A percentile compares a stretch with the other conserved stretches of the same genome.
These are phyloP conservation scores for Hypoxylon sp. DNA, from an alignment of 2,329 filamentous ascomycete species.

Conservation along the genomic window DNA sequence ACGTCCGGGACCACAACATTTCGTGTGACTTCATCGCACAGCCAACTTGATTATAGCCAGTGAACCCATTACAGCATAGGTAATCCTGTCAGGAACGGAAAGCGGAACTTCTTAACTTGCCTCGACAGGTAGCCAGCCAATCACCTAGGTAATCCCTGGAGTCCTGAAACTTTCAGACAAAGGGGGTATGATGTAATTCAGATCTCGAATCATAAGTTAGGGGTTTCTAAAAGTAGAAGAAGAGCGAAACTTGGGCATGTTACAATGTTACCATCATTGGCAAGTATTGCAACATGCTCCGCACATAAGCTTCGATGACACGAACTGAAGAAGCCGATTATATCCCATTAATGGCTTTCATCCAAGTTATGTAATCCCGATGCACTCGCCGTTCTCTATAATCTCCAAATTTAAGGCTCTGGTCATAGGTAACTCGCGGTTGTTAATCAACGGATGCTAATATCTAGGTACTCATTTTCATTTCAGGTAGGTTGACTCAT, in stretches of 20 bases:
- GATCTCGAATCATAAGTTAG: background rate
- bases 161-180: no score
- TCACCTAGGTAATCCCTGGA: no score
- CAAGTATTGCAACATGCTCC: constrained; percentile 18
- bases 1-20: constrained; percentile 2
- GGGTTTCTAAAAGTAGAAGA: no score
- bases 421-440: background rate
- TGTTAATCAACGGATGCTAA: background rate
- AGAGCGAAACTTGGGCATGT: background rate
- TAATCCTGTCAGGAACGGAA: no score
- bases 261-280: constrained; percentile 26
- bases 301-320: no score
- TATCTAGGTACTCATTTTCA: background rate
- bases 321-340: no score
- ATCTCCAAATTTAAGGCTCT: background rate
- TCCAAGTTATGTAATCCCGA: no score
- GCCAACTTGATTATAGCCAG: background rate
- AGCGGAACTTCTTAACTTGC: no score
- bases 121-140: no score
- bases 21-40: constrained; percentile 28
- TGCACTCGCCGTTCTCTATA: background rate
- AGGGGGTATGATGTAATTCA: no score
- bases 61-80: no score
- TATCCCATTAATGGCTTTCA: no score
- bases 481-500: background rate